Percentiles rank a stretch among this genome's conserved stretches.
Conservation (phyloP, 257 asterid species). For the Lithospermum erythrorhizon region DNA sequence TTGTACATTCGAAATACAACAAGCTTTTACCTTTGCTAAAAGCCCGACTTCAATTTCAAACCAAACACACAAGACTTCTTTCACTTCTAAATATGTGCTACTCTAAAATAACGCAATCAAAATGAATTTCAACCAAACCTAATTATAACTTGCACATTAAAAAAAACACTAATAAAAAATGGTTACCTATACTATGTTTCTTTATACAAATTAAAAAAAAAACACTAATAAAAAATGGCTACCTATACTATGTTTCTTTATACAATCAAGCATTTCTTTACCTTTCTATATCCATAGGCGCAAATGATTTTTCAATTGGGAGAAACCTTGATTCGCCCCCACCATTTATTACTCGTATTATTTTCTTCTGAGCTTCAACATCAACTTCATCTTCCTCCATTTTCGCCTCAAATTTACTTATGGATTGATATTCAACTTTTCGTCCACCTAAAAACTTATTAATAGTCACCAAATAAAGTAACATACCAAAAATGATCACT, state of each 20-base stretch:
- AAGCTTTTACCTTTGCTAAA: too few relatives aligned
- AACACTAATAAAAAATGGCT: background rate
- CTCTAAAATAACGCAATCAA: too few relatives aligned
- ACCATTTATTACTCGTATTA: slow-evolving; percentile 10
- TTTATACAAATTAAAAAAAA: too few relatives aligned
- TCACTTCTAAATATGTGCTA: too few relatives aligned
- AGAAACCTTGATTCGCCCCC: slow-evolving; percentile 27
- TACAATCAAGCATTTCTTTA: slow-evolving; percentile 8
- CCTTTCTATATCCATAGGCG: slow-evolving; percentile 33
- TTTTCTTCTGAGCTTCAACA: slow-evolving; percentile 48
- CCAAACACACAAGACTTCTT: too few relatives aligned
- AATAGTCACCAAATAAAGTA: slow-evolving; percentile 28
- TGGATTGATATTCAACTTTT: slow-evolving; percentile 30
- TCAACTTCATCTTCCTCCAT: slow-evolving; percentile 22
- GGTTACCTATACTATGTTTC: too few relatives aligned
- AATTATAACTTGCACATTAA: too few relatives aligned
- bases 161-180: too few relatives aligned
- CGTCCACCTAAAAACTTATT: slow-evolving; percentile 22
- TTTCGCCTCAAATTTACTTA: slow-evolving; percentile 24
- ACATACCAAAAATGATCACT: slow-evolving; percentile 23
- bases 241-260: background rate
- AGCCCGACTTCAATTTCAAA: too few relatives aligned
- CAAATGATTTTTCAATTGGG: slow-evolving; percentile 19
- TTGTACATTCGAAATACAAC: too few relatives aligned
- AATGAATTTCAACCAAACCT: too few relatives aligned